Base-by-base conservation (phyloP, 2,329 filamentous ascomycete genomes). In the Talaromyces sp. region DNA sequence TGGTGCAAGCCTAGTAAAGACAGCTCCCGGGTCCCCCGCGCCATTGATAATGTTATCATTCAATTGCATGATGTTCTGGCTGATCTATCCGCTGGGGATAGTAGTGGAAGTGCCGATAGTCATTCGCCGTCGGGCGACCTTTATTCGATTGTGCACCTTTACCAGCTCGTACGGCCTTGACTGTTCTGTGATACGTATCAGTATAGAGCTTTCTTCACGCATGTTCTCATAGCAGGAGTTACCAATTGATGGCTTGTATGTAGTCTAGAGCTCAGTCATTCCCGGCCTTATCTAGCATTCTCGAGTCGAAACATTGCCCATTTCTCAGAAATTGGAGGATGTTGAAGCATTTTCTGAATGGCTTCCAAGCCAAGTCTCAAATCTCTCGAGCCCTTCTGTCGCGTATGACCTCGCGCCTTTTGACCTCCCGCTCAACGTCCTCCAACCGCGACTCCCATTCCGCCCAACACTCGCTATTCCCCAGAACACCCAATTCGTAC, bases 401-500 rank as follows among this genome's bases (percentile, higher is more conserved):
- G 69, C 80, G 82, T 75, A 76, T 76, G 66, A 79, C 80, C 71
- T 92, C 90, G 58, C 80, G 80, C 69, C 89, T 83, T 71, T 86
- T 82, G 2, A 93, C 80, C 8, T 80, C 80, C 61, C 85, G 82
- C 76, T 95, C 91, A 7, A 86, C 83, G 64, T 81, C 79, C 73
- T 85, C 84, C 12, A 93, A 75, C 57, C 89, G 81, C 37, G 84
- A 82, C 75, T 96, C 89, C 71, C 88, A 86, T 58, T 88, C 86
- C 23, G 88, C 88, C 78, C 92, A 88, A 63, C 84, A 83, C 67
- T 86, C 84, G 0, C 88, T 88, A 67, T 85, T 86, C 11, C 83
- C 83, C 55, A 96, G 78, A 48, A 95, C 81, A 3, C 86, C 85
- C 25, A 85, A 79, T 72, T 92, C 87, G 75, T 93, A 92, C 88